phyloP scores from a whole-genome alignment of 257 asterid species.

The Capsicum pubescens region DNA sequence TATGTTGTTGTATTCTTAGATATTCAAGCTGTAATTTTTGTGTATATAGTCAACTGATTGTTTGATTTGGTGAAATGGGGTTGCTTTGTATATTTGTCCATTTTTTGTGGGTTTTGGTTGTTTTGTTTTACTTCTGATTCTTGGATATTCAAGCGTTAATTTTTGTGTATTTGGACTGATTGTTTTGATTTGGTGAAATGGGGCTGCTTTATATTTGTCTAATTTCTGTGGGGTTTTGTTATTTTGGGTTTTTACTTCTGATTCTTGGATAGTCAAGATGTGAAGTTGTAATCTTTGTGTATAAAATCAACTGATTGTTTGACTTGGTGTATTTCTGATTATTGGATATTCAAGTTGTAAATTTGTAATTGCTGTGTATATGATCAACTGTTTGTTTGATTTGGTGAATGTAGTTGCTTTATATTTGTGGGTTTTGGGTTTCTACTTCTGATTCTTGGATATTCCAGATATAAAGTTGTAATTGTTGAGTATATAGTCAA shows the following conservation, averaged over 20 bases:
- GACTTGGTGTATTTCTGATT: neutral
- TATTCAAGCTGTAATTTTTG: neutral
- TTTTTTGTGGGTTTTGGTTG: no score
- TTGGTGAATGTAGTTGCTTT: neutral
- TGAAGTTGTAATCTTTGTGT: neutral
- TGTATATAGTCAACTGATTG: neutral
- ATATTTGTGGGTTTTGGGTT: neutral
- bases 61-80: no score
- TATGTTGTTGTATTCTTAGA: neutral
- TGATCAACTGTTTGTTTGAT: no score
- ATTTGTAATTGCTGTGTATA: no score
- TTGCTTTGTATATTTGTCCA: no score
- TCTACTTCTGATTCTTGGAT: neutral
- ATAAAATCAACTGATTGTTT: neutral
- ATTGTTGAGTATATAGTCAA: no score
- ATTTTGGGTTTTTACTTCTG: neutral
- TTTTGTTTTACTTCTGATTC: no score
- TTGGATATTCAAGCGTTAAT: no score
- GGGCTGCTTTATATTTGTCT: neutral
- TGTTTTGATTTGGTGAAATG: constrained; percentile 10
- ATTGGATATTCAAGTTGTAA: no score
- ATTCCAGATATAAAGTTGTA: neutral
- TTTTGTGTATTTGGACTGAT: neutral
- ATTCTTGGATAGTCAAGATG: neutral
- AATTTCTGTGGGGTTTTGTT: neutral